These are phyloP conservation scores for Carex pumila DNA, from an alignment of 176 grass and related monocot species.

Conservation along the genomic window DNA sequence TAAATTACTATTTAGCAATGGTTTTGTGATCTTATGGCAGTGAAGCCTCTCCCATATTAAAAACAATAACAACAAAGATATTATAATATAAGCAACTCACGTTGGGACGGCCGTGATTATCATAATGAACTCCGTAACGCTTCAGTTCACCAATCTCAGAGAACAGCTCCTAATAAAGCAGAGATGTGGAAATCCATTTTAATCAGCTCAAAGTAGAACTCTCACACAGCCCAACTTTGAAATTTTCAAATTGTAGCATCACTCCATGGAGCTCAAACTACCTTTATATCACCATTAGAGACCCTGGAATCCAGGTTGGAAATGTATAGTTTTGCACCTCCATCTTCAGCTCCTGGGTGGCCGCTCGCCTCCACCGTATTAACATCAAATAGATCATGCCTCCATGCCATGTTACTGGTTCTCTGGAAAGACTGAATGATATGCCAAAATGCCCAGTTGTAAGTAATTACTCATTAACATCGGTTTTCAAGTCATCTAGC, in stretches of 20 bases:
- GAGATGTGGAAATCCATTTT: constrained; percentile 32
- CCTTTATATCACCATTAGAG: constrained; percentile 90
- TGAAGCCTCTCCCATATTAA: not conserved
- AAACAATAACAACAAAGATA: constrained; percentile 7
- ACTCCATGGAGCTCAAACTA: constrained; percentile 33
- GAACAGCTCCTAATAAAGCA: constrained; percentile 70
- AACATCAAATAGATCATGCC: constrained; percentile 78
- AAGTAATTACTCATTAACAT: constrained; percentile 19
- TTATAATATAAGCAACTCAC: constrained; percentile 40
- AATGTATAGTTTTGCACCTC: constrained; percentile 81
- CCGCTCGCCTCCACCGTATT: constrained; percentile 51
- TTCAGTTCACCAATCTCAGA: constrained; percentile 88
- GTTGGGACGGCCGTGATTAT: constrained; percentile 64
- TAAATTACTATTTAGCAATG: not conserved
- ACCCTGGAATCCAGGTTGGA: constrained; percentile 95
- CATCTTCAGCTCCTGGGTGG: constrained; percentile 66
- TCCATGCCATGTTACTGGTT: constrained; percentile 73
- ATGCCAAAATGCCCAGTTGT: constrained; percentile 37
- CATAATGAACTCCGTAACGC: constrained; percentile 92
- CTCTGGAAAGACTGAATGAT: constrained; percentile 94
- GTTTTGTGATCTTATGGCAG: not conserved
- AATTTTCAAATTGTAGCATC: constrained; percentile 9
- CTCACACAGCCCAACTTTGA: constrained; percentile 8
- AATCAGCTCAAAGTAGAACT: constrained; percentile 33
- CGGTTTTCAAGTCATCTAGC: not conserved